Percentiles rank a stretch among this genome's conserved stretches.
These are phyloP conservation scores for Hypoxylon intermedium DNA, from an alignment of 495 filamentous ascomycete genomes.

Conservation along the genomic window DNA sequence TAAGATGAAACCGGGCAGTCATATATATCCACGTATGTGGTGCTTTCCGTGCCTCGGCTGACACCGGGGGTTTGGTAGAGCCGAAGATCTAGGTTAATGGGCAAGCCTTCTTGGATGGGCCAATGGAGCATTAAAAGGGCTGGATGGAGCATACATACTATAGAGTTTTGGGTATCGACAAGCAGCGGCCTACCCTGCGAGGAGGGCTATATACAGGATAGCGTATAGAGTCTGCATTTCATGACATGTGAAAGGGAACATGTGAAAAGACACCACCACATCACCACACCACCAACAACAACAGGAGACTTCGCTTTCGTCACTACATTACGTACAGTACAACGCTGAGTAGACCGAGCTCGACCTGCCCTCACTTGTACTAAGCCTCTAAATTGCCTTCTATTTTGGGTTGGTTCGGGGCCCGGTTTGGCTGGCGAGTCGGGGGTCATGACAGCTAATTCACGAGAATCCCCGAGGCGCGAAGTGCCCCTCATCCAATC, in stretches of 20 bases:
- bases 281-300: conserved; percentile 12
- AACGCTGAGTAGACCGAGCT: conserved; percentile 23
- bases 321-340: conserved; percentile 7
- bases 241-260: conserved; percentile 30
- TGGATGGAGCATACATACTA: conserved; percentile 25
- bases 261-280: conserved; percentile 14
- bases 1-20: not conserved
- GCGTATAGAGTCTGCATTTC: conserved; percentile 21
- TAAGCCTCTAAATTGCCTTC: conserved; percentile 32
- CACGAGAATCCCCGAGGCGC: conserved; percentile 17
- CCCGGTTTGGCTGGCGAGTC: conserved; percentile 15
- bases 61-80: conserved; percentile 22
- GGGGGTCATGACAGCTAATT: conserved; percentile 13
- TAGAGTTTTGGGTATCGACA: conserved; percentile 26
- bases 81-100: conserved; percentile 34
- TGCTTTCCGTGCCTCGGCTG: conserved; percentile 29
- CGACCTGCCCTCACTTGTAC: conserved; percentile 10
- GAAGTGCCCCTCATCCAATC: conserved; percentile 19
- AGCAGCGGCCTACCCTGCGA: not conserved
- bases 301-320: conserved; percentile 23
- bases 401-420: conserved; percentile 28
- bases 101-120: not conserved
- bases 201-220: conserved; percentile 14
- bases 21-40: conserved; percentile 3
- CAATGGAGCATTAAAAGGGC: conserved; percentile 5